These are phyloP conservation scores for Poterioochromonas sp. DNA, from an alignment of 352 stramenopile species.

Conservation along the genomic window DNA sequence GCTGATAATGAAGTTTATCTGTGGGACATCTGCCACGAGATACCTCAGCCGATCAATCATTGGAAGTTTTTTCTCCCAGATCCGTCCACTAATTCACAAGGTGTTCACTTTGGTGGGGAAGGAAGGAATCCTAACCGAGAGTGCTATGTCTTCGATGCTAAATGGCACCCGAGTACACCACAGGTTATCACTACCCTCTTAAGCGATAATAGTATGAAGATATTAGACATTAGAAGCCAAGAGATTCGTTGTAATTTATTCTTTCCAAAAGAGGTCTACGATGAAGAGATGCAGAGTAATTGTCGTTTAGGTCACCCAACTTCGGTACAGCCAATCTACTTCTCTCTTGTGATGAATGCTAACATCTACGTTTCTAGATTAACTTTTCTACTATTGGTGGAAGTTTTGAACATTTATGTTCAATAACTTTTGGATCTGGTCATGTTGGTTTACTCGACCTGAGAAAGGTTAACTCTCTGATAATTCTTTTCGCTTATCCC, in stretches of 20 bases:
- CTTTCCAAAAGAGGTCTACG: not conserved
- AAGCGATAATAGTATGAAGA: not conserved
- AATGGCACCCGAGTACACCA: not conserved
- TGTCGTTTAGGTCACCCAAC: slow-evolving; percentile 23
- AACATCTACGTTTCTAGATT: not conserved
- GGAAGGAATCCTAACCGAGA: not conserved
- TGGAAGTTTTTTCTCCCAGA: not conserved
- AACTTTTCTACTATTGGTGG: not conserved
- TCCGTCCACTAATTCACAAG: not conserved
- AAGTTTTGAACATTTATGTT: not conserved
- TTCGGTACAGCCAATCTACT: slow-evolving; percentile 11
- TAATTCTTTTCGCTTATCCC: no score
- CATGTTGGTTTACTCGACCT: not conserved
- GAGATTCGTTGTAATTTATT: not conserved
- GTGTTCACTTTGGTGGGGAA: not conserved
- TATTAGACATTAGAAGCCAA: not conserved
- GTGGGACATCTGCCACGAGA: no score
- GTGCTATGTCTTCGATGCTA: slow-evolving; percentile 19
- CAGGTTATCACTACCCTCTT: not conserved
- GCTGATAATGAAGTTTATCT: not conserved
- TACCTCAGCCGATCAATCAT: no score
- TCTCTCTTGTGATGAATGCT: not conserved
- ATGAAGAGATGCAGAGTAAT: no score
- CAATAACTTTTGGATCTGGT: not conserved
- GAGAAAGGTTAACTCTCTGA: not conserved